Percentiles rank a stretch among this genome's conserved stretches.
phyloP scores from a whole-genome alignment of 768 basidiomycete species.

The Lactifluus volemus region DNA sequence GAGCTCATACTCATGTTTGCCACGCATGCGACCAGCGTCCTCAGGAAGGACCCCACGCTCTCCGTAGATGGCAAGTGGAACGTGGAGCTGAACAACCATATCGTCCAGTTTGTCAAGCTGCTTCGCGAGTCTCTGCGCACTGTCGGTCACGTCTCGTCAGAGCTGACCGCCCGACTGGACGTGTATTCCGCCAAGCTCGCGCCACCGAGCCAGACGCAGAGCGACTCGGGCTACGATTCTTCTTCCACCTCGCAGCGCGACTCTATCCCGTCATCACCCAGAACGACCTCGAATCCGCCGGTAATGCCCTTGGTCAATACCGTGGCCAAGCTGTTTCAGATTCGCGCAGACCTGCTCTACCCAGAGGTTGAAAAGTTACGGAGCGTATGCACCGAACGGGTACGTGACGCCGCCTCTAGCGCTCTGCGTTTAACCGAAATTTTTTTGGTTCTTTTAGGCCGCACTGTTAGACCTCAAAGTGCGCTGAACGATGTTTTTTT shows the following conservation, averaged over 20 bases:
- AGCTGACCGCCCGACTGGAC: constrained; percentile 75
- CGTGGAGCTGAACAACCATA: constrained; percentile 84
- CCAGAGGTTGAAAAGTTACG: constrained; percentile 62
- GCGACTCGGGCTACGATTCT: constrained; percentile 61
- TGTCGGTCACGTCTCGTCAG: constrained; percentile 72
- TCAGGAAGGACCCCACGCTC: constrained; percentile 84
- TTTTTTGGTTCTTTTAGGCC: constrained; percentile 39
- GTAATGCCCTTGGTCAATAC: constrained; percentile 66
- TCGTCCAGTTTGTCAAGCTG: constrained; percentile 79
- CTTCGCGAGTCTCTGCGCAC: constrained; percentile 69
- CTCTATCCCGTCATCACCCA: constrained; percentile 29
- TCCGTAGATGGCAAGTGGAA: constrained; percentile 83
- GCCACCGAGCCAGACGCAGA: constrained; percentile 42
- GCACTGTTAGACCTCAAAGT: constrained; percentile 86
- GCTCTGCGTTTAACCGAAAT: constrained; percentile 6
- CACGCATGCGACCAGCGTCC: constrained; percentile 75
- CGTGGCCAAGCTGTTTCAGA: constrained; percentile 66
- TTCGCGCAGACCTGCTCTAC: constrained; percentile 58
- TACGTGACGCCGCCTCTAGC: constrained; percentile 21
- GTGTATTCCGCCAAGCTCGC: constrained; percentile 76
- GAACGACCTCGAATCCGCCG: constrained; percentile 35
- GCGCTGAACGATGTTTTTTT: constrained; percentile 14
- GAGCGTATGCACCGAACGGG: constrained; percentile 69
- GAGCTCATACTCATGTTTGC: constrained; percentile 96
- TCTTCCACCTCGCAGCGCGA: constrained; percentile 52